Conservation (phyloP, 345 rosid genomes). For the Hypericum perforatum region DNA sequence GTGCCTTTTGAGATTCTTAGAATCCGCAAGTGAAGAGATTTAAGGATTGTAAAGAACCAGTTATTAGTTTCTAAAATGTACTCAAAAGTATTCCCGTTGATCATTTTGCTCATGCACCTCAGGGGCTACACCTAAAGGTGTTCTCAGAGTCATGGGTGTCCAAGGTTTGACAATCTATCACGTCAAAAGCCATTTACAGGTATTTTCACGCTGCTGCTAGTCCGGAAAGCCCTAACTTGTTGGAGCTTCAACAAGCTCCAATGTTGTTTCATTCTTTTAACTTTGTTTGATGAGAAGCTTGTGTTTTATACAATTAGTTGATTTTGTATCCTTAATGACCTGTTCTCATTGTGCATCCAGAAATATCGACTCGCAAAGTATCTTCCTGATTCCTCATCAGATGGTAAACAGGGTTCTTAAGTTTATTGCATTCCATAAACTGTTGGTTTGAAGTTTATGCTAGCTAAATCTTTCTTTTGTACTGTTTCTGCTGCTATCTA, state of each 20-base stretch:
- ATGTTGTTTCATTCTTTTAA: conserved; percentile 3
- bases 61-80: too few species aligned
- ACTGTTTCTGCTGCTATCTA: conserved; percentile 13
- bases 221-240: not conserved
- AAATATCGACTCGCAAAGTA: conserved; percentile 92
- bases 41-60: too few species aligned
- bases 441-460: too few species aligned
- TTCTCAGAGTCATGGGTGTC: conserved; percentile 95
- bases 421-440: conserved; percentile 5
- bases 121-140: conserved; percentile 99
- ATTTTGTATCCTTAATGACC: conserved; percentile 4
- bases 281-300: conserved; percentile 1
- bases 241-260: not conserved
- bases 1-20: too few species aligned
- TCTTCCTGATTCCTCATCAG: conserved; percentile 88
- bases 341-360: conserved; percentile 36
- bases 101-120: conserved; percentile 5
- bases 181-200: conserved; percentile 99
- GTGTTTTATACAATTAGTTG: conserved; percentile 3
- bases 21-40: too few species aligned
- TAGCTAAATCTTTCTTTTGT: too few species aligned
- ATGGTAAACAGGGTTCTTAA: conserved; percentile 42
- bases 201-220: conserved; percentile 11
- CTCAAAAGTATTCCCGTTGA: too few species aligned
- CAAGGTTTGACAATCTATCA: conserved; percentile 96